Evolutionary conservation across 768 basidiomycete species (phyloP).

Genomic region (Trametopsis cervina): DNA sequence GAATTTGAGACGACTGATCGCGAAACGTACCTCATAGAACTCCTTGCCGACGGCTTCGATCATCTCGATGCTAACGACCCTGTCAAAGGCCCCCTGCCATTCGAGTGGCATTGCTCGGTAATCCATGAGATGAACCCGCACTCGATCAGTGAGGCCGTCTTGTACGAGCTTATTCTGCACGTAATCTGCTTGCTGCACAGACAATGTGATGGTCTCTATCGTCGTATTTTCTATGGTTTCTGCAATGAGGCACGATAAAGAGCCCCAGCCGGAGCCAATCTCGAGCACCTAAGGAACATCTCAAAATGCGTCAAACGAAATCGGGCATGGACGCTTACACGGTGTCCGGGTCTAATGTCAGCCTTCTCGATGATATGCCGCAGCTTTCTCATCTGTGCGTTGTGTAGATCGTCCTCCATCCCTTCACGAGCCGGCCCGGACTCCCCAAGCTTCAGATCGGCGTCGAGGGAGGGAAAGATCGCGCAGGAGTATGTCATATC

Average conservation of each 20-base stretch:
- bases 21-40: conserved; percentile 39
- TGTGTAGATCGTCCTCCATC: conserved; percentile 11
- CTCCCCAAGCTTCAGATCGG: conserved; percentile 32
- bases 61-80: conserved; percentile 74
- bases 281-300: conserved; percentile 49
- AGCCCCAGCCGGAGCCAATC: conserved; percentile 78
- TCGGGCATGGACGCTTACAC: too few species aligned
- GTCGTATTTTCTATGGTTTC: conserved; percentile 45
- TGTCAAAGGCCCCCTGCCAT: conserved; percentile 61
- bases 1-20: neutral
- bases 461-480: conserved; percentile 60
- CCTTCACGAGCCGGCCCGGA: neutral
- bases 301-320: too few species aligned
- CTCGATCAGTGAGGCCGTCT: conserved; percentile 17
- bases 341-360: conserved; percentile 45
- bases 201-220: conserved; percentile 70
- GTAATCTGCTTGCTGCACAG: conserved; percentile 47
- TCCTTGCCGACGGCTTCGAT: conserved; percentile 67
- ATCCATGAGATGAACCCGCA: conserved; percentile 70
- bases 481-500: conserved; percentile 80
- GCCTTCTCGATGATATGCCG: conserved; percentile 59
- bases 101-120: conserved; percentile 57
- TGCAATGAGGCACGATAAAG: conserved; percentile 59
- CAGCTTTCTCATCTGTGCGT: conserved; percentile 44
- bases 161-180: conserved; percentile 1